Evolutionary conservation across 805 yeast species (phyloP).

Genomic region (Saccharomycopsis sp.): DNA sequence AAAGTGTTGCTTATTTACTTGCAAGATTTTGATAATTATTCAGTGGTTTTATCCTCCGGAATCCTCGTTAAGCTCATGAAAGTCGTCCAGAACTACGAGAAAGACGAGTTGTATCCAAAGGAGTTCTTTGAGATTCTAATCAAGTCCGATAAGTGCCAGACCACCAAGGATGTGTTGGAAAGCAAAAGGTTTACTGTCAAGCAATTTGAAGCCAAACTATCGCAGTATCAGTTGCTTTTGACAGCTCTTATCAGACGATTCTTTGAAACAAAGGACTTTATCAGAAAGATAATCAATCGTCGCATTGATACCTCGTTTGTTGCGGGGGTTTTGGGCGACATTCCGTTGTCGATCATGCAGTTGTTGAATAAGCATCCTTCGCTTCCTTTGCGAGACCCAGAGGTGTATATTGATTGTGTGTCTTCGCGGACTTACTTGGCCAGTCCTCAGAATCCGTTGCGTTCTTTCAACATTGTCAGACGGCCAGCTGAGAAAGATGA

Average conservation of each 20-base stretch:
- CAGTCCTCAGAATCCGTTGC: constrained; percentile 33
- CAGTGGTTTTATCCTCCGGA: constrained; percentile 39
- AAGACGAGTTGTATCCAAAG: constrained; percentile 20
- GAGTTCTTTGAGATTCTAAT: background rate
- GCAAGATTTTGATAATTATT: constrained; percentile 35
- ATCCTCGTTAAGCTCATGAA: constrained; percentile 42
- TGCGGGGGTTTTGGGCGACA: constrained; percentile 21
- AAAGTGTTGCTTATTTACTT: constrained; percentile 50
- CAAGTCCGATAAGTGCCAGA: background rate
- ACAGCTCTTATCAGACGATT: constrained; percentile 58
- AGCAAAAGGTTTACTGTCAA: background rate
- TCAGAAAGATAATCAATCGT: constrained; percentile 42
- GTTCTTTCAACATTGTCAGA: constrained; percentile 22
- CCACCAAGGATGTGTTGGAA: background rate
- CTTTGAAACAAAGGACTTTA: constrained; percentile 51
- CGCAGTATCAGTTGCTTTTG: constrained; percentile 39
- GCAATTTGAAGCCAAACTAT: constrained; percentile 6
- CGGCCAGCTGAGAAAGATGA: constrained; percentile 20
- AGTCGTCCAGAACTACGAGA: constrained; percentile 33
- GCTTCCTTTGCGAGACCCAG: constrained; percentile 42
- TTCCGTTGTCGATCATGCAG: constrained; percentile 6
- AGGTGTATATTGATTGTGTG: constrained; percentile 39
- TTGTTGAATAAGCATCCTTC: constrained; percentile 36
- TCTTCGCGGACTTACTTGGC: constrained; percentile 31
- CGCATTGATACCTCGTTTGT: constrained; percentile 44